These are phyloP conservation scores for Periconia macrospinosa DNA, from an alignment of 2,329 filamentous ascomycete genomes.

Conservation along the genomic window DNA sequence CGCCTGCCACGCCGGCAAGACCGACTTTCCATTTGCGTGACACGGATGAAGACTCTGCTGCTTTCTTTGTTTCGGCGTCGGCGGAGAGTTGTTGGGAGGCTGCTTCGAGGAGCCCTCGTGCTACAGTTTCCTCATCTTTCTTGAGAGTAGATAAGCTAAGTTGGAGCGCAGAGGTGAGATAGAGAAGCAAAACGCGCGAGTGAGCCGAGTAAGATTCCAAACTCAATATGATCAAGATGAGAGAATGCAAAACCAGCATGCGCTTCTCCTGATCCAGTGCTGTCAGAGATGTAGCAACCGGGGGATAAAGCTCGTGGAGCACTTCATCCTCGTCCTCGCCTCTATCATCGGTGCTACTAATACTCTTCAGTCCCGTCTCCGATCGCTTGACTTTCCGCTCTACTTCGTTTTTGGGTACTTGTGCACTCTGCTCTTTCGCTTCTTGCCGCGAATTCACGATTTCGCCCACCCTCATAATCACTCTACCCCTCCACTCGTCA, in stretches of 20 bases:
- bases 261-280: conserved; percentile 63
- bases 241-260: conserved; percentile 69
- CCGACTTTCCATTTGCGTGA: conserved; percentile 78
- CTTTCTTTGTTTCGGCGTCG: conserved; percentile 74
- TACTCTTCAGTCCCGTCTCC: conserved; percentile 26
- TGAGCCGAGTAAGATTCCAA: conserved; percentile 77
- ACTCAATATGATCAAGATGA: conserved; percentile 73
- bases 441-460: conserved; percentile 52
- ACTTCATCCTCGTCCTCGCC: conserved; percentile 40
- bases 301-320: conserved; percentile 45
- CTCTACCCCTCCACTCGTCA: conserved; percentile 74
- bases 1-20: conserved; percentile 83
- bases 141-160: conserved; percentile 66
- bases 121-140: conserved; percentile 74
- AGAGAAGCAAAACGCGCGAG: conserved; percentile 70
- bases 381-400: conserved; percentile 31
- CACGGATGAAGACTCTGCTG: conserved; percentile 67
- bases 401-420: conserved; percentile 24
- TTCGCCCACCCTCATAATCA: conserved; percentile 72
- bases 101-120: conserved; percentile 71
- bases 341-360: conserved; percentile 27
- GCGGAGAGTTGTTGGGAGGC: conserved; percentile 72
- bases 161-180: conserved; percentile 71
- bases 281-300: conserved; percentile 53
- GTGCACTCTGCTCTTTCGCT: conserved; percentile 30